These are phyloP conservation scores for Scleromitrula shiraiana DNA, from an alignment of 2,329 filamentous ascomycete genomes.

Conservation along the genomic window DNA sequence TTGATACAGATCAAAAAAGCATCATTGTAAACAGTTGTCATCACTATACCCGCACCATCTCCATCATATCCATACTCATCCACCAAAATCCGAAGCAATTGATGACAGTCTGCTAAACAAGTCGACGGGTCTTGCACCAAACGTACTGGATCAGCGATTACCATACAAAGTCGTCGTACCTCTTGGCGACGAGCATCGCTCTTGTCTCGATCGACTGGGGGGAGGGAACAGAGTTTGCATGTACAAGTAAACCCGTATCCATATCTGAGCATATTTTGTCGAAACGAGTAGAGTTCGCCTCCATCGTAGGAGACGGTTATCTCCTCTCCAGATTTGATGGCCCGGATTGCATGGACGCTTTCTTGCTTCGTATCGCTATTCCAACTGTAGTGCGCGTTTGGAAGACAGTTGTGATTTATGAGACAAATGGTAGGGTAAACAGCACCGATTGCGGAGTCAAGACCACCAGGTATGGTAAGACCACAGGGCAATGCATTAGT, in stretches of 20 bases:
- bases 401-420: conserved; percentile 20
- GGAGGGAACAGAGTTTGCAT: conserved; percentile 24
- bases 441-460: conserved; percentile 8
- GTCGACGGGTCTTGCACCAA: conserved; percentile 21
- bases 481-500: conserved; percentile 16
- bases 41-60: conserved; percentile 8
- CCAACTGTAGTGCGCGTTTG: conserved; percentile 19
- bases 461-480: too few relatives aligned
- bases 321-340: conserved; percentile 18
- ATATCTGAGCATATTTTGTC: conserved; percentile 20
- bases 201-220: conserved; percentile 15
- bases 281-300: conserved; percentile 1
- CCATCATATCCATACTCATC: conserved; percentile 14
- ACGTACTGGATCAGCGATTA: conserved; percentile 24
- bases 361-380: conserved; percentile 10
- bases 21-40: conserved; percentile 33
- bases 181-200: conserved; percentile 27
- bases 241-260: conserved; percentile 31
- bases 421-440: conserved; percentile 15
- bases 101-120: conserved; percentile 25
- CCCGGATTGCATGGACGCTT: conserved; percentile 17
- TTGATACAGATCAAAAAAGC: conserved; percentile 34
- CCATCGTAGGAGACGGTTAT: conserved; percentile 18
- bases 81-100: conserved; percentile 24
- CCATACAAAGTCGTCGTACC: conserved; percentile 28